A percentile compares a stretch with the other conserved stretches of the same genome.
These are phyloP conservation scores for Quercus rubra DNA, from an alignment of 306 rosid genomes.

Conservation along the genomic window DNA sequence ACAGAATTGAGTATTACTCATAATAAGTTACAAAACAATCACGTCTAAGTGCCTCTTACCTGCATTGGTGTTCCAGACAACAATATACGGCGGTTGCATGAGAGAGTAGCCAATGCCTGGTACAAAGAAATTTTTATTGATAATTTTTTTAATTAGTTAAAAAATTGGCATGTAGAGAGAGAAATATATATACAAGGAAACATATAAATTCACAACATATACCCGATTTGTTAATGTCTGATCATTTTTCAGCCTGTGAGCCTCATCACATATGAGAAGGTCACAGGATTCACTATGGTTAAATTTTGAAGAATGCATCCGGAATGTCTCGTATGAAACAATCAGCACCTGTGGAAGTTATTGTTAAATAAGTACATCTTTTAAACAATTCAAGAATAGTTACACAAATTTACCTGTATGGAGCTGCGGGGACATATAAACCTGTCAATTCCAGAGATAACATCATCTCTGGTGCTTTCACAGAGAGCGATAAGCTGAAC, in stretches of 20 bases:
- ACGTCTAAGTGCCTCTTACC: conserved; percentile 35
- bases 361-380: conserved; percentile 7
- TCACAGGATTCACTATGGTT: conserved; percentile 72
- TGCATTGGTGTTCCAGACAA: conserved; percentile 99
- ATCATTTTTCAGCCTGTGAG: conserved; percentile 94
- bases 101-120: conserved; percentile 89
- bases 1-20: neutral
- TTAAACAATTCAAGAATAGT: conserved; percentile 3
- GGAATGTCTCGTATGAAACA: conserved; percentile 90
- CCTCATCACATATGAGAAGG: conserved; percentile 95
- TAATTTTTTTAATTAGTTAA: conserved; percentile 2
- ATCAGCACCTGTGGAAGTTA: conserved; percentile 65
- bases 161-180: neutral
- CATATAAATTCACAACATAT: conserved; percentile 10
- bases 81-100: conserved; percentile 77
- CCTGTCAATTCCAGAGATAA: conserved; percentile 67
- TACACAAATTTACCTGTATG: conserved; percentile 46
- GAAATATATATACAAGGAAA: neutral
- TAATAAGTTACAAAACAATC: neutral
- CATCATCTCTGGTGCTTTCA: conserved; percentile 88
- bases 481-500: conserved; percentile 71
- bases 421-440: conserved; percentile 61
- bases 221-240: conserved; percentile 97
- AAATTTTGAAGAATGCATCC: conserved; percentile 83
- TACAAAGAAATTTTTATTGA: conserved; percentile 24